Percentiles rank a stretch among this genome's conserved stretches.
Evolutionary conservation across 2,329 filamentous ascomycete genomes (phyloP).

Genomic region (Trichoderma sp.): DNA sequence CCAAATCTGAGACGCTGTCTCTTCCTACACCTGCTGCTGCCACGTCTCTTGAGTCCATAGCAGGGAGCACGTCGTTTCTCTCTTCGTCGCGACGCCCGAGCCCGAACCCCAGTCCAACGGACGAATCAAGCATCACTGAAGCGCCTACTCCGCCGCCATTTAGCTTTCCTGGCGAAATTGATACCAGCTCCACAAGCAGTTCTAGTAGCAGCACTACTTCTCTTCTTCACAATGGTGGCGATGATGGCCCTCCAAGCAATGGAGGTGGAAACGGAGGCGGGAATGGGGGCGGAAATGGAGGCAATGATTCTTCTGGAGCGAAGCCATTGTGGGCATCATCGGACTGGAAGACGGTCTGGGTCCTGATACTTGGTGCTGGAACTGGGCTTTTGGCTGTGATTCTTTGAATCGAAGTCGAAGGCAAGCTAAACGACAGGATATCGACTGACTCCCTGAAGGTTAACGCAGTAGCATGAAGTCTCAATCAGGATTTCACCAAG

Average conservation of each 20-base stretch:
- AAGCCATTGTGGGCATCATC: slow-evolving; percentile 3
- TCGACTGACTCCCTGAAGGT: not conserved
- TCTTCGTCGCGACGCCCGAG: not conserved
- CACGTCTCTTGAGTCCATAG: slow-evolving; percentile 27
- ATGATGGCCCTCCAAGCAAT: not conserved
- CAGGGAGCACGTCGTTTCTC: slow-evolving; percentile 26
- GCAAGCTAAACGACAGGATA: not conserved
- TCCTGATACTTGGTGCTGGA: not conserved
- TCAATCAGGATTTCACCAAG: not conserved
- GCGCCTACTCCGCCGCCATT: not conserved
- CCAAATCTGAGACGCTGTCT: slow-evolving; percentile 25
- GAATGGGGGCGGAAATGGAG: not conserved
- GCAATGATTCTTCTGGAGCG: not conserved
- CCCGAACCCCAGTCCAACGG: not conserved
- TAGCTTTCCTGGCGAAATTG: not conserved
- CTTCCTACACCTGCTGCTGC: slow-evolving; percentile 28
- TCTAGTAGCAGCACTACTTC: not conserved
- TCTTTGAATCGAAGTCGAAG: not conserved
- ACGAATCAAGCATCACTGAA: not conserved
- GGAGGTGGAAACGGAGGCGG: not conserved
- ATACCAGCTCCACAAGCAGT: not conserved
- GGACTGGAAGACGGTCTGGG: not conserved
- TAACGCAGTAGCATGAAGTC: no score
- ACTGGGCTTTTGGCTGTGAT: slow-evolving; percentile 14
- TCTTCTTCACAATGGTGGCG: not conserved